Conservation (phyloP, 805 yeast species). For the Wickerhamomyces rabaulensis region DNA sequence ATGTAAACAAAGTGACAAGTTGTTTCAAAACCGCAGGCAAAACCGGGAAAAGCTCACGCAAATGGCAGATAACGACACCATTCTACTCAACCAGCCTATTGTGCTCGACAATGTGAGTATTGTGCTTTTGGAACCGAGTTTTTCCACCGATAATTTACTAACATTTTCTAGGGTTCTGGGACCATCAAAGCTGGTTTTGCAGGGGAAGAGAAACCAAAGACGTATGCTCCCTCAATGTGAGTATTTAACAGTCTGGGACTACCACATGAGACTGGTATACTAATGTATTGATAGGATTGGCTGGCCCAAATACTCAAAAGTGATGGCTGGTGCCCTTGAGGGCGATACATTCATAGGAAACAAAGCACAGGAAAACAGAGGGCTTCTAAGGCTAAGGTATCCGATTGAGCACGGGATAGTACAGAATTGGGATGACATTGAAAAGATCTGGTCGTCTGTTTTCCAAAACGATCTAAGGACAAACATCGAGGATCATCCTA, state of each 20-base stretch:
- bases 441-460: slow-evolving; percentile 68
- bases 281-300: slow-evolving; percentile 45
- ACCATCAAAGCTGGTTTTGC: slow-evolving; percentile 86
- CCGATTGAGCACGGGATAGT: slow-evolving; percentile 82
- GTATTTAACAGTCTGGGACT: slow-evolving; percentile 9
- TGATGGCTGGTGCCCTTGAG: slow-evolving; percentile 69
- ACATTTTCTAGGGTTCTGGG: slow-evolving; percentile 60
- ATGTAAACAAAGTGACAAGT: too few relatives aligned
- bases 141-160: background rate
- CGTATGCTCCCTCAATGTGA: slow-evolving; percentile 51
- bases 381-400: slow-evolving; percentile 62
- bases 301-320: slow-evolving; percentile 73
- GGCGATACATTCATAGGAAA: slow-evolving; percentile 72
- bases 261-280: background rate
- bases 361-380: slow-evolving; percentile 69
- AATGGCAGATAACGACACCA: slow-evolving; percentile 9
- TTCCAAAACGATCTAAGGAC: slow-evolving; percentile 53
- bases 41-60: background rate
- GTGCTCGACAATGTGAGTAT: slow-evolving; percentile 58
- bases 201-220: slow-evolving; percentile 79
- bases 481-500: slow-evolving; percentile 75
- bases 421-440: slow-evolving; percentile 83
- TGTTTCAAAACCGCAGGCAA: too few relatives aligned
- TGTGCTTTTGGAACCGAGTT: background rate
- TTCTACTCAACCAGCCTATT: slow-evolving; percentile 60